Evolutionary conservation across 2,329 filamentous ascomycete genomes (phyloP), one percentile per base, ranked within the genome.

Genomic region (Chaetomiaceae sp.): DNA sequence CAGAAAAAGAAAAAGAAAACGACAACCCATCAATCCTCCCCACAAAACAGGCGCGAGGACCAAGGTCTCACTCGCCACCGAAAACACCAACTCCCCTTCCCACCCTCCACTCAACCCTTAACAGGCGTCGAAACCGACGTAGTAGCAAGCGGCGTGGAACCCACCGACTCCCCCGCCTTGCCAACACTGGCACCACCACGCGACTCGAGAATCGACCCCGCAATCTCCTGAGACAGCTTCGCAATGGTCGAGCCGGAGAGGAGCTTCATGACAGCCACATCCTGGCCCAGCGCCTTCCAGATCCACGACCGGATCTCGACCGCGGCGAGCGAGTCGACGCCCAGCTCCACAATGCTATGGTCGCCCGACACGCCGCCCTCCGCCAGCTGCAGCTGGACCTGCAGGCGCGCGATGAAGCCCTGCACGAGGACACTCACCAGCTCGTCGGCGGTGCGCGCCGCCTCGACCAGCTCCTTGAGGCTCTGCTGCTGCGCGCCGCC

Each of bases 251-350:
- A 58, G 26, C 60, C 62, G 2, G 64, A 57, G 9, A 74, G 49
- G 7, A 76, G 63, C 54, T 70, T 71, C 53, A 76, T 63, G 1
- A 75, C 67, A 0, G 70, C 65, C 7, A 76, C 62, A 37, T 75
- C 68, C 2, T 64, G 58, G 0, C 65, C 59, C 0, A 71, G 38
- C 14, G 64, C 58, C 51, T 69, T 70, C 44, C 65, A 60, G 42
- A 74, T 68, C 73, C 73, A 76, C 1, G 64, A 56, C 1, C 71
- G 65, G 2, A 73, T 66, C 64, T 66, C 63, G 3, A 65, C 65
- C 0, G 68, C 68, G 0, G 63, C 60, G 2, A 72, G 59, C 7
- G 68, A 69, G 54, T 72, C 68, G 4, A 69, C 58, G 3, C 69
- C 69, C 1, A 71, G 53, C 26, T 69, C 67, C 2, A 52, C 48